Percentiles rank a stretch among this genome's conserved stretches.
These are phyloP conservation scores for Phytophthora tentaculata DNA, from an alignment of 352 stramenopile species.

Conservation along the genomic window DNA sequence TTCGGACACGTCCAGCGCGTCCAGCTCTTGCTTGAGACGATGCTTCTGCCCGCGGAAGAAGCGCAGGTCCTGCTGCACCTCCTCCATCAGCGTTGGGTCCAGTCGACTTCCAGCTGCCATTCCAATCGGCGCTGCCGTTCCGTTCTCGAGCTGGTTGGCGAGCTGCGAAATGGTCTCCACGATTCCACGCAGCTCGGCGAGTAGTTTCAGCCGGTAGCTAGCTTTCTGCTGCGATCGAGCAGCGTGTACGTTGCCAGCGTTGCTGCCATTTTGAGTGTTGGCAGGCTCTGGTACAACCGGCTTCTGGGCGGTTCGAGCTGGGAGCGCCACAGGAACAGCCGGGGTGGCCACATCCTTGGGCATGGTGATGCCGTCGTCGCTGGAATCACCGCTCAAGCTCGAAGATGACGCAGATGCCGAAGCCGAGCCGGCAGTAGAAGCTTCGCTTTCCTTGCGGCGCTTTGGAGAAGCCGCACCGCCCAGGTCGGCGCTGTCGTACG, in stretches of 20 bases:
- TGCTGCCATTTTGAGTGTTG: slow-evolving; percentile 19
- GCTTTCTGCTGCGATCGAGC: slow-evolving; percentile 25
- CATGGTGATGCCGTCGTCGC: slow-evolving; percentile 18
- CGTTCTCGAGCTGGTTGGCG: slow-evolving; percentile 28
- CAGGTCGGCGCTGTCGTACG: slow-evolving; percentile 16
- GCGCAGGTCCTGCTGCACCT: slow-evolving; percentile 37
- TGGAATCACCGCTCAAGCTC: slow-evolving; percentile 24
- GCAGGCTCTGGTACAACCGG: neutral
- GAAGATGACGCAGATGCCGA: slow-evolving; percentile 22
- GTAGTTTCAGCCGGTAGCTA: slow-evolving; percentile 37
- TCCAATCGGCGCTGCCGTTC: slow-evolving; percentile 17
- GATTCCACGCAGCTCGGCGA: slow-evolving; percentile 36
- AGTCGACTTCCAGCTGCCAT: slow-evolving; percentile 20
- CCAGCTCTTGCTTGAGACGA: slow-evolving; percentile 34
- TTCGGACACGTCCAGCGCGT: slow-evolving; percentile 21
- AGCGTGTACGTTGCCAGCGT: slow-evolving; percentile 7
- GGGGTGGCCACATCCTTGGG: slow-evolving; percentile 12
- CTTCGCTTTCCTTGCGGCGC: slow-evolving; percentile 20
- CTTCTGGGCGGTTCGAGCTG: neutral
- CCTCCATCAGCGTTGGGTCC: slow-evolving; percentile 33
- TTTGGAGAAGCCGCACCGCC: slow-evolving; percentile 10
- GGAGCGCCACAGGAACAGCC: neutral
- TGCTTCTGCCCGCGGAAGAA: slow-evolving; percentile 40
- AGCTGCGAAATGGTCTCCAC: slow-evolving; percentile 41
- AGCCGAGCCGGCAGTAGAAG: slow-evolving; percentile 11